Evolutionary conservation across 805 yeast genomes (phyloP).

Genomic region (Diddensiella caesifluorescens): DNA sequence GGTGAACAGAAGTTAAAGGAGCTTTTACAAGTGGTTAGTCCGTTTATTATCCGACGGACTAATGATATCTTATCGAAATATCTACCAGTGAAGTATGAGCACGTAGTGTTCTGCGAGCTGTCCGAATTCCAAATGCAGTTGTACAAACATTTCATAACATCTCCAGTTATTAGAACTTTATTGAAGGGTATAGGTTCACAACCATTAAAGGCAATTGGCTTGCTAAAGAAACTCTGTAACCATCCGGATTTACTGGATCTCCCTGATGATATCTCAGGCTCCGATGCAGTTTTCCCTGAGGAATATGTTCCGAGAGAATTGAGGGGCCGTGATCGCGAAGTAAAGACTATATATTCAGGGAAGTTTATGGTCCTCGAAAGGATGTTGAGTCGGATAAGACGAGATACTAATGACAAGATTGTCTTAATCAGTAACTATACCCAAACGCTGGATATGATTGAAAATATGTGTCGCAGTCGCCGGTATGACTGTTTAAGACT

Average conservation of each 20-base stretch:
- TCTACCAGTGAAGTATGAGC: constrained; percentile 92
- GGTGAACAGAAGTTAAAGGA: constrained; percentile 70
- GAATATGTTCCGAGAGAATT: constrained; percentile 51
- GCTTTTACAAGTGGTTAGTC: constrained; percentile 70
- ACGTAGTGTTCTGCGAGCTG: constrained; percentile 86
- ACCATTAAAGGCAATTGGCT: constrained; percentile 83
- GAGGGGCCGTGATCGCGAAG: constrained; percentile 56
- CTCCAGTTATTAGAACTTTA: constrained; percentile 68
- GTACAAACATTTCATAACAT: constrained; percentile 68
- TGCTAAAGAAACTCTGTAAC: constrained; percentile 84
- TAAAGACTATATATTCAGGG: constrained; percentile 80
- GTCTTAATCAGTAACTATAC: constrained; percentile 94
- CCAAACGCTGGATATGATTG: constrained; percentile 86
- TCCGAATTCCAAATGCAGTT: constrained; percentile 69
- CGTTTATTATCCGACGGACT: constrained; percentile 89
- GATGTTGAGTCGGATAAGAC: constrained; percentile 68
- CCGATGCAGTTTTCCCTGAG: constrained; percentile 56
- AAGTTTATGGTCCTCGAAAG: constrained; percentile 81
- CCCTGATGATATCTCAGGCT: constrained; percentile 72
- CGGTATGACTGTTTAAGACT: constrained; percentile 74
- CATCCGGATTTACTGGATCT: constrained; percentile 84
- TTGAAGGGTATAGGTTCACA: constrained; percentile 58
- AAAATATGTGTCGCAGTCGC: constrained; percentile 69
- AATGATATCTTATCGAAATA: constrained; percentile 92
- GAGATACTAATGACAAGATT: constrained; percentile 88